A percentile compares a stretch with the other conserved stretches of the same genome.
phyloP scores from a whole-genome alignment of 108 stramenopile species.

The Chaetoceros muelleri region DNA sequence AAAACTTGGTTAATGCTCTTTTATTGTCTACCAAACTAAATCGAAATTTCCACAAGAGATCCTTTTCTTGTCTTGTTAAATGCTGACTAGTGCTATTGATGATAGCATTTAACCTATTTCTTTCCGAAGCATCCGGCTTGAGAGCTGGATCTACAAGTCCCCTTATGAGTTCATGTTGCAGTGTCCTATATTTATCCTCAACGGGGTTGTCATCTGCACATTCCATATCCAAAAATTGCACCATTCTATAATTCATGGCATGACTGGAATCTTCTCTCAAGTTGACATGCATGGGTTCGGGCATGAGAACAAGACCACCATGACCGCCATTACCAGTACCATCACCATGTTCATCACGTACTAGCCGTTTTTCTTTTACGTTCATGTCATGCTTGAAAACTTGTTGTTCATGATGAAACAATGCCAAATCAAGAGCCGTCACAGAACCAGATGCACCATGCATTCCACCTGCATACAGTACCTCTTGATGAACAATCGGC shows the following conservation, averaged over 20 bases:
- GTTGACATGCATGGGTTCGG: not conserved
- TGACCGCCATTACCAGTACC: not conserved
- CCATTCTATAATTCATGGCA: conserved; percentile 6
- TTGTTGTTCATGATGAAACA: conserved; percentile 31
- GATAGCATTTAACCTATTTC: conserved; percentile 66
- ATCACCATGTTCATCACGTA: not conserved
- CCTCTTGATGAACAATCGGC: conserved; percentile 74
- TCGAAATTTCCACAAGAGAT: conserved; percentile 93
- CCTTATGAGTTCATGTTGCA: conserved; percentile 86
- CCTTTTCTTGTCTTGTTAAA: conserved; percentile 81
- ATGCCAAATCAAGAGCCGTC: conserved; percentile 53
- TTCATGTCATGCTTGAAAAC: conserved; percentile 1
- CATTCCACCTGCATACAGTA: conserved; percentile 45
- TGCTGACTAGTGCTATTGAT: conserved; percentile 78
- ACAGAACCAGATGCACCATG: conserved; percentile 62
- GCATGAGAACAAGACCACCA: not conserved
- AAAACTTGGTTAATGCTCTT: conserved; percentile 88
- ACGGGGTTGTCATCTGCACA: conserved; percentile 67
- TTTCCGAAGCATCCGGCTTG: conserved; percentile 86
- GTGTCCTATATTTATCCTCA: conserved; percentile 93
- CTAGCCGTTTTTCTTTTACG: not conserved
- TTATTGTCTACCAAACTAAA: conserved; percentile 92
- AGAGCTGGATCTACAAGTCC: conserved; percentile 91
- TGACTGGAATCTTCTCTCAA: not conserved
- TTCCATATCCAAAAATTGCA: conserved; percentile 65